Conservation (phyloP, 164 flowering plant species). For the Amborella trichopoda region DNA sequence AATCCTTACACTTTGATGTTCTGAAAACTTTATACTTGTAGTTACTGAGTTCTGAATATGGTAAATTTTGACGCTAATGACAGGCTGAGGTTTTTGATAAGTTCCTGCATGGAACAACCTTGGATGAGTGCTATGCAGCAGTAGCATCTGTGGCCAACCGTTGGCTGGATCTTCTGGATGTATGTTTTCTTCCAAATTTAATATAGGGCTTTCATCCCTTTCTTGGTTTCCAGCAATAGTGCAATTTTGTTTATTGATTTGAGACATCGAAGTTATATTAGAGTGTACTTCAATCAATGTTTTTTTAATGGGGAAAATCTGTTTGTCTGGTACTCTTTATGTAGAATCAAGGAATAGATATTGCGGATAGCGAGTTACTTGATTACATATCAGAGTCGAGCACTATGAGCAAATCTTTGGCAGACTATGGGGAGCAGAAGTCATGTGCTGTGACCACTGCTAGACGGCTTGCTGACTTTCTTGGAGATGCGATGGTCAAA, state of each 20-base stretch:
- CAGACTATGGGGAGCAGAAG: slow-evolving; percentile 92
- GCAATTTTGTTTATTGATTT: too few relatives aligned
- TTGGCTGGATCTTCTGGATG: slow-evolving; percentile 99
- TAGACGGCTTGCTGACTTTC: slow-evolving; percentile 90
- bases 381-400: slow-evolving; percentile 98
- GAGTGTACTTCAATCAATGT: too few relatives aligned
- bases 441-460: slow-evolving; percentile 99
- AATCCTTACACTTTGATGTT: too few relatives aligned
- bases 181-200: slow-evolving; percentile 22
- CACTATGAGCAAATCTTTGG: slow-evolving; percentile 99
- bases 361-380: slow-evolving; percentile 90
- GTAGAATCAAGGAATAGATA: slow-evolving; percentile 90
- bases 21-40: too few relatives aligned
- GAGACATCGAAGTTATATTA: neutral
- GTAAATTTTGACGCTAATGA: too few relatives aligned
- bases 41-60: too few relatives aligned
- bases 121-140: slow-evolving; percentile 89
- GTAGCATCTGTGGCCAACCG: slow-evolving; percentile 94
- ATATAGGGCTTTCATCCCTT: neutral
- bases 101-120: slow-evolving; percentile 79
- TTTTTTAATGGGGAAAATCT: too few relatives aligned
- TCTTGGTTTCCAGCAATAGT: too few relatives aligned
- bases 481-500: slow-evolving; percentile 94
- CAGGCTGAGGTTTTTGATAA: slow-evolving; percentile 99
- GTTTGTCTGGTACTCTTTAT: too few relatives aligned